phyloP scores from a whole-genome alignment of 2,329 filamentous ascomycete species.

The Penicillium nordicum region DNA sequence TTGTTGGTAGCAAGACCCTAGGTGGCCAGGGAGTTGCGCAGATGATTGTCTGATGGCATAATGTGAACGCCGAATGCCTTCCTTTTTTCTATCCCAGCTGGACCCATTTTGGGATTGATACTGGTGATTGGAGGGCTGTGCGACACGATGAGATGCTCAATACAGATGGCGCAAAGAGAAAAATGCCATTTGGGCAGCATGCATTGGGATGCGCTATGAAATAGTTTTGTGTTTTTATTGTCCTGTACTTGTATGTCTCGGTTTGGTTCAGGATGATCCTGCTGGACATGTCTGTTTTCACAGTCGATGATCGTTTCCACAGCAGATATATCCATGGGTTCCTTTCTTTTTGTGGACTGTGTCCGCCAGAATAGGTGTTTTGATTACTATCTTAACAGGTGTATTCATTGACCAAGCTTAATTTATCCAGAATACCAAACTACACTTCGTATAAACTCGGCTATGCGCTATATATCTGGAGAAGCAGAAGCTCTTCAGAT shows the following conservation, averaged over 20 bases:
- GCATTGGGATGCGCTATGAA: conserved; percentile 24
- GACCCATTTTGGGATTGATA: neutral
- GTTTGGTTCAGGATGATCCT: conserved; percentile 4
- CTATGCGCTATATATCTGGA: neutral
- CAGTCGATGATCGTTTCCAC: conserved; percentile 8
- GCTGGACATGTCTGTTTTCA: conserved; percentile 9
- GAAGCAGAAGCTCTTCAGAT: neutral
- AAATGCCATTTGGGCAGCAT: conserved; percentile 12
- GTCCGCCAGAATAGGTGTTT: conserved; percentile 1
- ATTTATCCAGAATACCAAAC: neutral
- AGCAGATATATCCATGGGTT: conserved; percentile 5
- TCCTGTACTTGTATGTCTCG: conserved; percentile 24
- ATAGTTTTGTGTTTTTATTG: conserved; percentile 14
- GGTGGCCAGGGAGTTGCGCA: conserved; percentile 91
- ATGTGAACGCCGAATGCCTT: neutral
- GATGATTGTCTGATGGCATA: conserved; percentile 75
- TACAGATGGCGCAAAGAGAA: conserved; percentile 14
- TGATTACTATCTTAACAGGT: neutral
- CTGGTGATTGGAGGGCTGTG: conserved; percentile 4
- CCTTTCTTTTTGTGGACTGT: neutral
- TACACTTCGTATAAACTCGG: neutral
- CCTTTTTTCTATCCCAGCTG: neutral
- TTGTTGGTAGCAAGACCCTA: conserved; percentile 77
- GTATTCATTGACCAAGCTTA: neutral
- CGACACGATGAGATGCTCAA: conserved; percentile 21